Evolutionary conservation across 2,329 filamentous ascomycete genomes (phyloP).

Genomic region (Trichoderma koningiopsis): DNA sequence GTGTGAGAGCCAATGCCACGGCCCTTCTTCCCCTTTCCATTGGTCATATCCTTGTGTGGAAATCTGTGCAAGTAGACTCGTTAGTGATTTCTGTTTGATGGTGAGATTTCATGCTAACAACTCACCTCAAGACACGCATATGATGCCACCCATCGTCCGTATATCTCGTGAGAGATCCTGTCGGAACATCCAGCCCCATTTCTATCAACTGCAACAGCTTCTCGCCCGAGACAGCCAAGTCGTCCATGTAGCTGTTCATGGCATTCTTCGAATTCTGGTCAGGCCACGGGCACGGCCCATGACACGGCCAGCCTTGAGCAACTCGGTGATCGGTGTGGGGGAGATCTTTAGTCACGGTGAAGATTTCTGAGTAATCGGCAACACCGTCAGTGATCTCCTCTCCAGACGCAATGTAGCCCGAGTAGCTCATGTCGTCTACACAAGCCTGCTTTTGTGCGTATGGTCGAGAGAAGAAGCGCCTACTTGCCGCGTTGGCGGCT

Average conservation of each 20-base stretch:
- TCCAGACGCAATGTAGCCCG: slow-evolving; percentile 53
- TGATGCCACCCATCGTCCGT: slow-evolving; percentile 56
- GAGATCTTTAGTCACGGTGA: slow-evolving; percentile 54
- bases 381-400: slow-evolving; percentile 53
- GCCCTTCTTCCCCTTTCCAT: slow-evolving; percentile 52
- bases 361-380: slow-evolving; percentile 55
- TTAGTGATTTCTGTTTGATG: background rate
- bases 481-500: slow-evolving; percentile 42
- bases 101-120: background rate
- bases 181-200: slow-evolving; percentile 45
- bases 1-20: slow-evolving; percentile 56
- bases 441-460: slow-evolving; percentile 45
- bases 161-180: slow-evolving; percentile 44
- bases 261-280: slow-evolving; percentile 43
- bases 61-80: slow-evolving; percentile 32
- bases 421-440: slow-evolving; percentile 48
- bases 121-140: slow-evolving; percentile 50
- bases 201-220: slow-evolving; percentile 50
- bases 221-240: slow-evolving; percentile 46
- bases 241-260: slow-evolving; percentile 46
- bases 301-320: slow-evolving; percentile 49
- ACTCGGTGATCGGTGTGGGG: slow-evolving; percentile 43
- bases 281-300: slow-evolving; percentile 53
- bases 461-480: slow-evolving; percentile 43
- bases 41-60: slow-evolving; percentile 39